These are phyloP conservation scores for Pythium myriotylum DNA, from an alignment of 352 stramenopile genomes.

Conservation along the genomic window DNA sequence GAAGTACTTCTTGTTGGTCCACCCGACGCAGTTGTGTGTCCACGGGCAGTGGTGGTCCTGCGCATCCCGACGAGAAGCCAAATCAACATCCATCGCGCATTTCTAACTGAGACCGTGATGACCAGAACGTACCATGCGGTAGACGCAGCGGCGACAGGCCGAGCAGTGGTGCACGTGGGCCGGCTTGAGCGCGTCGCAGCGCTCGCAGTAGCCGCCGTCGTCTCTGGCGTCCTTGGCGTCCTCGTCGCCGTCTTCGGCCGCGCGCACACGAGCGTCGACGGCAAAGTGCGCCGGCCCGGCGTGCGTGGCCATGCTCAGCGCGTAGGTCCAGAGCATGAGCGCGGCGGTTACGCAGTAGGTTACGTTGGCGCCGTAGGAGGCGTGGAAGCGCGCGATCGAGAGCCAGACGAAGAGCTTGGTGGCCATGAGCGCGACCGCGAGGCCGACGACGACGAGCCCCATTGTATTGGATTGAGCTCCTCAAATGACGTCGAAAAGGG, in stretches of 20 bases:
- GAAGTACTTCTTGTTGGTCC: conserved; percentile 86
- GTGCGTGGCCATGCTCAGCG: conserved; percentile 39
- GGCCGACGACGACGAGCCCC: conserved; percentile 39
- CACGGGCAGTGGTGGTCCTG: conserved; percentile 85
- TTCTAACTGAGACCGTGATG: not conserved
- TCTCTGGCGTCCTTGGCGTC: conserved; percentile 13
- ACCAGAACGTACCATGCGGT: conserved; percentile 52
- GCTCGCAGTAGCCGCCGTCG: conserved; percentile 73
- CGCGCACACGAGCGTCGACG: conserved; percentile 19
- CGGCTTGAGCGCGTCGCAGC: conserved; percentile 68
- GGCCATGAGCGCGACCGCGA: conserved; percentile 56
- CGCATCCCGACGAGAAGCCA: not conserved
- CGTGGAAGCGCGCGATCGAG: conserved; percentile 35
- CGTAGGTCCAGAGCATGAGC: conserved; percentile 85
- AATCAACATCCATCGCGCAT: not conserved
- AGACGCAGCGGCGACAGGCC: conserved; percentile 69
- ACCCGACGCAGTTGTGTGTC: conserved; percentile 86
- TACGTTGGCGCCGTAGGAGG: conserved; percentile 27
- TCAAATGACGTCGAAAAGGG: conserved; percentile 1
- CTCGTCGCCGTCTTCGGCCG: conserved; percentile 22
- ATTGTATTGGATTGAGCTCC: conserved; percentile 25
- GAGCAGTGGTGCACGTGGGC: conserved; percentile 78
- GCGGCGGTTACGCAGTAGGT: conserved; percentile 42
- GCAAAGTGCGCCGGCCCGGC: conserved; percentile 17
- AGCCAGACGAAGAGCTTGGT: conserved; percentile 44